phyloP scores from a whole-genome alignment of 257 asterid genomes.

The Solanum pinnatisectum region DNA sequence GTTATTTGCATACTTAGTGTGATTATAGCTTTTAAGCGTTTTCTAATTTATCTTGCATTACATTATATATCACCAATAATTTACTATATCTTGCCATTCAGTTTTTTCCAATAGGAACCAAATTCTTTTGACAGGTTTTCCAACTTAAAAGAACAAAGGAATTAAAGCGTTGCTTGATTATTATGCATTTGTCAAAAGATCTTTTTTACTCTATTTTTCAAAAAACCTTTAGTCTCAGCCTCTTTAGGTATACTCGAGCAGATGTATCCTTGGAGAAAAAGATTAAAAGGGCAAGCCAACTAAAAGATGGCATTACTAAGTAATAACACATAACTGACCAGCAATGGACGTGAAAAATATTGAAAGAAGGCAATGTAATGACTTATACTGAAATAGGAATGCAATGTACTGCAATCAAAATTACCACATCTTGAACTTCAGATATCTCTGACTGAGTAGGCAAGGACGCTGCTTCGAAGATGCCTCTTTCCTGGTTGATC shows the following conservation, averaged over 20 bases:
- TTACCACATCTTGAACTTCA: conserved; percentile 84
- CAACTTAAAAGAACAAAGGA: background rate
- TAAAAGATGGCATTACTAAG: background rate
- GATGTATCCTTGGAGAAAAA: background rate
- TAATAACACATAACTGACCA: background rate
- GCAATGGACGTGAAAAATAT: background rate
- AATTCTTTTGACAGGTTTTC: background rate
- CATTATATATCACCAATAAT: background rate
- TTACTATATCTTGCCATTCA: background rate
- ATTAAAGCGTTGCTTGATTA: background rate
- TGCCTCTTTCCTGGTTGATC: conserved; percentile 46
- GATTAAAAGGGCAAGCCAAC: background rate
- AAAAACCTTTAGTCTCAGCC: background rate
- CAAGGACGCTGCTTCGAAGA: conserved; percentile 34
- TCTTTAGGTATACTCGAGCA: background rate
- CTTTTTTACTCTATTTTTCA: background rate
- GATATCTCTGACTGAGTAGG: conserved; percentile 78
- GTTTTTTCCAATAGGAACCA: background rate
- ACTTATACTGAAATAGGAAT: background rate
- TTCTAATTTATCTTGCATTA: background rate
- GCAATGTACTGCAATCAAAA: background rate
- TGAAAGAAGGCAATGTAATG: background rate
- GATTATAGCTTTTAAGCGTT: background rate
- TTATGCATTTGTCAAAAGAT: background rate
- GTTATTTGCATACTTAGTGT: background rate